Percentiles rank a stretch among this genome's conserved stretches.
These are phyloP conservation scores for Paracamarosporium sp. DNA, from an alignment of 2,329 filamentous ascomycete species.

Conservation along the genomic window DNA sequence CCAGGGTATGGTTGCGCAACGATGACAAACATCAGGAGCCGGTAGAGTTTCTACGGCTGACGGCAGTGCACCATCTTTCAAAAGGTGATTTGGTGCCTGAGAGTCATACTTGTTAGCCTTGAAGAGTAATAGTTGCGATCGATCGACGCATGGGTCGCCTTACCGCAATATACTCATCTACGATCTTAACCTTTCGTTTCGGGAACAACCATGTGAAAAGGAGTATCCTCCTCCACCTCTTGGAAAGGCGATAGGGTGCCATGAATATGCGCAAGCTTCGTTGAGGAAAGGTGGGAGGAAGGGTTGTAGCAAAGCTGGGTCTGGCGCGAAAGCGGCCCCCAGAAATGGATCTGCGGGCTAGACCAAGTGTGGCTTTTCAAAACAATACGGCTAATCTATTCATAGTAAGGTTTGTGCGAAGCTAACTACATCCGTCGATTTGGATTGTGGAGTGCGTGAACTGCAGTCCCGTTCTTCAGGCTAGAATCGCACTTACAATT, in stretches of 20 bases:
- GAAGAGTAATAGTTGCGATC: background rate
- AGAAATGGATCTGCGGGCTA: background rate
- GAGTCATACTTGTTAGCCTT: background rate
- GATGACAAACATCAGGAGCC: background rate
- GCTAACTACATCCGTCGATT: background rate
- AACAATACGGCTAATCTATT: background rate
- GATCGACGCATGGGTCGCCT: no score
- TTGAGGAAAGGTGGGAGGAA: no score
- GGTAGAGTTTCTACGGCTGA: background rate
- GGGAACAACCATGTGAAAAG: background rate
- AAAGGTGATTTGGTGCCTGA: background rate
- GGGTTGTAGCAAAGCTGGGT: background rate
- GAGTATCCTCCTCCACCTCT: background rate
- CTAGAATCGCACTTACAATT: no score
- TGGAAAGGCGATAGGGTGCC: background rate
- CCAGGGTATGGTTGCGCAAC: background rate
- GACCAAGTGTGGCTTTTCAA: background rate
- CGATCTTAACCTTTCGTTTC: background rate
- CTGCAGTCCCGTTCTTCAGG: background rate
- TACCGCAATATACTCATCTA: background rate
- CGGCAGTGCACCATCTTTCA: background rate
- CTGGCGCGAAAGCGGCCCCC: background rate
- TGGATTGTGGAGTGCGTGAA: background rate
- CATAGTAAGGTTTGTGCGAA: background rate
- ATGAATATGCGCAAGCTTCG: background rate